Base-by-base conservation (phyloP, 495 filamentous ascomycete genomes). In the Aspergillus olivimuriae region DNA sequence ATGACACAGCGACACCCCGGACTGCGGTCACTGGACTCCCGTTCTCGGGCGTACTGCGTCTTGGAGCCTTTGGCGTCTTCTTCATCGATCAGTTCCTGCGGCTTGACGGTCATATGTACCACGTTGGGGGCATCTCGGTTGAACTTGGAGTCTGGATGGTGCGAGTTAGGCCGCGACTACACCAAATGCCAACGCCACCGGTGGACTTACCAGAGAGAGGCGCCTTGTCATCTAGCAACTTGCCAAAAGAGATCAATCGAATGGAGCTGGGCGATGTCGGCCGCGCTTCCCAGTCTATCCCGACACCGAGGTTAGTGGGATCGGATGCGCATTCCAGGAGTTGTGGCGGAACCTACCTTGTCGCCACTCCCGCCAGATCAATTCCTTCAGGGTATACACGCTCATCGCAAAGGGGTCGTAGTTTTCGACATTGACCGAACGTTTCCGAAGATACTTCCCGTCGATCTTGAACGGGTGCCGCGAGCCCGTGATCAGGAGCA, bases 21-120 rank as follows among this genome's bases (percentile, higher is more conserved):
- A 42, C 76, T 77, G 26, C 79, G 67, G 38, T 87, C 83, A 23
- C 74, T 75, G 30, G 68, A 73, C 32, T 78, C 75, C 34, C 80
- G 68, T 24, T 83, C 80, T 32, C 81, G 69, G 21, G 61, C 63
- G 31, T 71, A 69, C 18, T 74, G 74, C 31, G 75, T 66, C 66
- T 94, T 94, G 24, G 78, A 69, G 18, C 76, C 81, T 60, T 89
- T 89, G 26, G 78, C 79, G 47, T 94, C 89, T 59, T 90, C 89
- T 56, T 95, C 89, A 47, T 95, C 89, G 44, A 90, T 76, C 46
- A 92, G 71, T 48, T 95, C 89, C 62, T 89, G 83, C 2, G 89
- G 89, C 53, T 86, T 84, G 43, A 95, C 77, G 16, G 87, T 92
- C 89, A 95, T 94, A 66, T 95, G 89, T 11, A 95, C 81, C 39